Conservation (phyloP, 2,329 filamentous ascomycete genomes). For the Tympanopsis confertula region DNA sequence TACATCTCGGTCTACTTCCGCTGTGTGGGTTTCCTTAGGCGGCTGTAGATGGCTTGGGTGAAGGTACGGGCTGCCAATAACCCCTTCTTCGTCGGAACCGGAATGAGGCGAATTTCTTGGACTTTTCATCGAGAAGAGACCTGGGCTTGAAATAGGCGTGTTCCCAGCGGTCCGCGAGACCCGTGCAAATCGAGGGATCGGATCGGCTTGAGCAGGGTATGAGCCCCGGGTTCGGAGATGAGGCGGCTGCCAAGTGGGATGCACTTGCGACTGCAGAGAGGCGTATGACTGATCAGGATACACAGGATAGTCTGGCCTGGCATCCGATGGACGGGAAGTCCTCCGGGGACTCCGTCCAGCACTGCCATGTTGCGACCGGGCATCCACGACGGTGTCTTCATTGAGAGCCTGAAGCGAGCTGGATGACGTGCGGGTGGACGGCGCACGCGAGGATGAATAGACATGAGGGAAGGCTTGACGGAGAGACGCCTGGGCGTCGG, state of each 20-base stretch:
- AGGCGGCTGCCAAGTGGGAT: not conserved
- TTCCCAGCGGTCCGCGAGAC: not conserved
- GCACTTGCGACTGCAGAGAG: not conserved
- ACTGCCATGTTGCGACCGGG: not conserved
- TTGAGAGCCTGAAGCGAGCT: not conserved
- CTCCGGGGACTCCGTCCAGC: not conserved
- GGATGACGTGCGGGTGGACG: not conserved
- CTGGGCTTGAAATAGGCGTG: not conserved
- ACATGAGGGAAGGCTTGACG: not conserved
- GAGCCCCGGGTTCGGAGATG: not conserved
- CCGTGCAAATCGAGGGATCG: not conserved
- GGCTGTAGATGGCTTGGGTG: not conserved
- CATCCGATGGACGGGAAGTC: not conserved
- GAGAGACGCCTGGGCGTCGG: not conserved
- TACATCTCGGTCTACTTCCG: constrained; percentile 44
- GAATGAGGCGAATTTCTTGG: not conserved
- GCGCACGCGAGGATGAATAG: not conserved
- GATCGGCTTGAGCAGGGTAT: not conserved
- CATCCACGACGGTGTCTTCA: constrained; percentile 1
- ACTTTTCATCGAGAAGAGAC: not conserved
- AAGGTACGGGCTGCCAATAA: not conserved
- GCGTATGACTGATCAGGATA: constrained; percentile 1
- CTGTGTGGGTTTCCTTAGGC: not conserved
- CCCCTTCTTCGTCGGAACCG: not conserved
- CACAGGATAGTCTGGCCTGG: not conserved